Evolutionary conservation across 352 stramenopile species (phyloP).

Genomic region (Pythium pyrilobum): DNA sequence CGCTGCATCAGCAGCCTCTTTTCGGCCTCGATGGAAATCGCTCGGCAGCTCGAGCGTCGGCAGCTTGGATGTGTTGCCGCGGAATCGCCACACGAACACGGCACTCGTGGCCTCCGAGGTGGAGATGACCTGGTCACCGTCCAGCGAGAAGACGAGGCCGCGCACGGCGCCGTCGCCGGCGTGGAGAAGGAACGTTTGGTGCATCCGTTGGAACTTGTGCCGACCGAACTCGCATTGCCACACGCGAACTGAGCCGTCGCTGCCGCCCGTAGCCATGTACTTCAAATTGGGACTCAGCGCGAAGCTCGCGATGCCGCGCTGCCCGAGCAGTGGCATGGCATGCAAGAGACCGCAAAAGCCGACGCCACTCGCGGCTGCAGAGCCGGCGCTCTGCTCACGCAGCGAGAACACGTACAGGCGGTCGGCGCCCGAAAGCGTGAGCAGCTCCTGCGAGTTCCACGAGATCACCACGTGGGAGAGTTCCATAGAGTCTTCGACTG

Average conservation of each 20-base stretch:
- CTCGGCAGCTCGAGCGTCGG: constrained; percentile 1
- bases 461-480: constrained; percentile 45
- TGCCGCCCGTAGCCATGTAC: constrained; percentile 55
- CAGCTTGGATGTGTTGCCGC: constrained; percentile 29
- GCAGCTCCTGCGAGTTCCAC: constrained; percentile 37
- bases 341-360: constrained; percentile 30
- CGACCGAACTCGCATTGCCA: constrained; percentile 53
- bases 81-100: constrained; percentile 58
- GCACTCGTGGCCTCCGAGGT: constrained; percentile 33
- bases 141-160: constrained; percentile 33
- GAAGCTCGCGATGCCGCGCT: constrained; percentile 44
- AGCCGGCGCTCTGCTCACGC: not conserved
- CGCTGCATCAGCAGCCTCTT: not conserved
- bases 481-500: not conserved
- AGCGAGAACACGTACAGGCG: constrained; percentile 56
- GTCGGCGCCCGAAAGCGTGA: constrained; percentile 44
- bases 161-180: constrained; percentile 34
- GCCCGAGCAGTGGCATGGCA: constrained; percentile 46
- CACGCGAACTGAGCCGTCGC: constrained; percentile 51
- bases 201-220: constrained; percentile 40
- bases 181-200: constrained; percentile 46
- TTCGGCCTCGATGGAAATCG: not conserved
- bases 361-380: not conserved
- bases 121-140: constrained; percentile 35
- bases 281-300: constrained; percentile 50